Conservation (phyloP, 345 rosid genomes). For the Dipteronia sinensis region DNA sequence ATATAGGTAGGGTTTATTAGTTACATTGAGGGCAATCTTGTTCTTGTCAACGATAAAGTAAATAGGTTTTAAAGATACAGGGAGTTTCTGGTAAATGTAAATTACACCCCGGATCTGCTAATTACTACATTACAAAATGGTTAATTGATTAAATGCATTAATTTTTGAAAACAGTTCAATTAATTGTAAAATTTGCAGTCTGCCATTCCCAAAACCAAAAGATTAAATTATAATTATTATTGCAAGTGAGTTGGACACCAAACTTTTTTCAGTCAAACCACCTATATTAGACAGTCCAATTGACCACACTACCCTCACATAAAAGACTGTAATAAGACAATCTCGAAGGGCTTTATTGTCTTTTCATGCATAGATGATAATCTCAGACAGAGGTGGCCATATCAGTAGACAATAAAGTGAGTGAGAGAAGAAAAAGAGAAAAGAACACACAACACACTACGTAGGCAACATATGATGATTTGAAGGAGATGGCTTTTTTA, state of each 20-base stretch:
- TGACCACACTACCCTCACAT: background rate
- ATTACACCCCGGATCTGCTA: slow-evolving; percentile 12
- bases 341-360: slow-evolving; percentile 24
- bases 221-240: slow-evolving; percentile 18
- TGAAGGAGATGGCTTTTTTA: slow-evolving; percentile 24
- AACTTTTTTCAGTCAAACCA: slow-evolving; percentile 8
- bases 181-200: slow-evolving; percentile 31
- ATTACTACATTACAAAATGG: slow-evolving; percentile 3
- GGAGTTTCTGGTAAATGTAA: slow-evolving; percentile 24
- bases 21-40: background rate
- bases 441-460: background rate
- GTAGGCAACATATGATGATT: slow-evolving; percentile 29
- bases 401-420: slow-evolving; percentile 13
- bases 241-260: slow-evolving; percentile 21
- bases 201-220: slow-evolving; percentile 39
- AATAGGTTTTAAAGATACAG: background rate
- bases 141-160: slow-evolving; percentile 18
- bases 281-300: background rate
- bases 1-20: background rate
- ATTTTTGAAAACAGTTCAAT: slow-evolving; percentile 30
- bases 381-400: background rate
- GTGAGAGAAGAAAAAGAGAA: background rate
- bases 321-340: background rate
- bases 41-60: background rate
- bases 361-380: background rate